Evolutionary conservation across 306 rosid species (phyloP).

Genomic region (Prunus padus): DNA sequence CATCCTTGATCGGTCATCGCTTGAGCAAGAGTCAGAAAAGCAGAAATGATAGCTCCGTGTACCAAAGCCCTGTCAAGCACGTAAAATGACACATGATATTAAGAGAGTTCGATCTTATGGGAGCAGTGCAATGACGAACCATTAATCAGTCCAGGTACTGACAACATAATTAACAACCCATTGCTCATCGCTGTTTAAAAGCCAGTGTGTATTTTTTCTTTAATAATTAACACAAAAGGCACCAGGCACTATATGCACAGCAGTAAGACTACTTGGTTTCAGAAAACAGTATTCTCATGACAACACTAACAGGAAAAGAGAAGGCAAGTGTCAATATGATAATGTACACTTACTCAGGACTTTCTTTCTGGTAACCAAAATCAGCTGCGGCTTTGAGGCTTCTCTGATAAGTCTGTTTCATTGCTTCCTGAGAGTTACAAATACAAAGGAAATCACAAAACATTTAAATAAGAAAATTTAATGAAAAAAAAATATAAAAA

Average conservation of each 20-base stretch:
- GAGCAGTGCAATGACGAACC: background rate
- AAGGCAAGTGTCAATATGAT: constrained; percentile 1
- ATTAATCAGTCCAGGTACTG: background rate
- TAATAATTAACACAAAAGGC: background rate
- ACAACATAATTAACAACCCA: background rate
- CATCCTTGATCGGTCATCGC: constrained; percentile 99
- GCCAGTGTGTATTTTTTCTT: background rate
- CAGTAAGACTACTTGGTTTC: background rate
- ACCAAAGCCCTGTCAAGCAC: constrained; percentile 68
- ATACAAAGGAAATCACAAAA: constrained; percentile 21
- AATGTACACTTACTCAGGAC: constrained; percentile 86
- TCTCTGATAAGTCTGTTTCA: constrained; percentile 92
- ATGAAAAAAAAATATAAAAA: background rate
- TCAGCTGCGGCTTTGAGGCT: constrained; percentile 79
- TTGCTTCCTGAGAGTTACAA: constrained; percentile 65
- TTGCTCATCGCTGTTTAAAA: background rate
- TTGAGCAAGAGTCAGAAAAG: constrained; percentile 89
- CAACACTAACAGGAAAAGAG: background rate
- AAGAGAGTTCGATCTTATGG: background rate
- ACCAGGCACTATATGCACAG: background rate
- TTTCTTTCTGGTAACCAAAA: constrained; percentile 85
- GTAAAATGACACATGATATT: background rate
- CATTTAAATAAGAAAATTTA: background rate
- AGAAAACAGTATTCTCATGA: no score
- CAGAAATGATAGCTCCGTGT: constrained; percentile 88